These are phyloP conservation scores for Telfairia occidentalis DNA, from an alignment of 331 rosid genomes.

Conservation along the genomic window DNA sequence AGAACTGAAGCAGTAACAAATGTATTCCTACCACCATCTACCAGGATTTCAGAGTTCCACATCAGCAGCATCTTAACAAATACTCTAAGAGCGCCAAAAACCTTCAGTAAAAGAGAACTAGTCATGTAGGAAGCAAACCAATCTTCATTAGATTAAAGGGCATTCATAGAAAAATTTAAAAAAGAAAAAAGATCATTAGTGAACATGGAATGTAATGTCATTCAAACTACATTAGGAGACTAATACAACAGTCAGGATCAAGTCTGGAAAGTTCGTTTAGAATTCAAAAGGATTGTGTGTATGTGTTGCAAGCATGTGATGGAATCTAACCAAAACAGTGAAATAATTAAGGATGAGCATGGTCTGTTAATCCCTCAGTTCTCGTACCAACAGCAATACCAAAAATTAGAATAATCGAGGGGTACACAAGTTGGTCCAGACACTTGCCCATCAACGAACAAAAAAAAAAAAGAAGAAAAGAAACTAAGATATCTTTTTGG, in stretches of 20 bases:
- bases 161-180: neutral
- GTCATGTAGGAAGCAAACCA: constrained; percentile 18
- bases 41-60: constrained; percentile 82
- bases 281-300: neutral
- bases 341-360: neutral
- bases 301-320: neutral
- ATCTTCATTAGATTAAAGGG: neutral
- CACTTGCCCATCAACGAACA: no score
- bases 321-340: neutral
- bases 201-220: neutral
- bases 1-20: constrained; percentile 76
- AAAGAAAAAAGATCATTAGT: no score
- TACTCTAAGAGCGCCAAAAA: constrained; percentile 96
- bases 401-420: no score
- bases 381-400: neutral
- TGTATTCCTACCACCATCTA: constrained; percentile 75
- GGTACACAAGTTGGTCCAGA: no score
- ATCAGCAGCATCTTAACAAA: constrained; percentile 89
- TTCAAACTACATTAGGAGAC: neutral
- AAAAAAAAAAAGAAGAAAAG: no score
- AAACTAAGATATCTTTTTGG: no score
- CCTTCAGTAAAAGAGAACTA: constrained; percentile 42
- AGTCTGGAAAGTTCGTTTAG: neutral
- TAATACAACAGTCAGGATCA: neutral
- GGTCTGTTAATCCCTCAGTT: neutral